These are phyloP conservation scores for Apophysomyces variabilis DNA, from an alignment of 371 early-diverging fungal species.

Conservation along the genomic window DNA sequence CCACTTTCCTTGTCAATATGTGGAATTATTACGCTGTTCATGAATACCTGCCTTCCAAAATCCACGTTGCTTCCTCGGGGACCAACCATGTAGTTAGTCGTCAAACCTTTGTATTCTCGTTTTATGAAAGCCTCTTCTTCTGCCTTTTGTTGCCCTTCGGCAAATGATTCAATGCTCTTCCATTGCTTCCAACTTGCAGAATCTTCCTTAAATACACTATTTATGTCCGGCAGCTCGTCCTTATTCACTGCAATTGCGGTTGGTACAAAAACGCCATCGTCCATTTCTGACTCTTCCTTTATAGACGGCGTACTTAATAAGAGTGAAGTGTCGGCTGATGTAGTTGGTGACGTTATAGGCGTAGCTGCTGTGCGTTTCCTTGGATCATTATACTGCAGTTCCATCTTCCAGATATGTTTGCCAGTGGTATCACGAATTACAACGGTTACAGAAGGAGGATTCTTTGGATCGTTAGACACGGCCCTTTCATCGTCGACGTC, in stretches of 20 bases:
- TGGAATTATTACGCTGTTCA: neutral
- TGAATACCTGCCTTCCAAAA: constrained; percentile 24
- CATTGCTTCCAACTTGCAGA: constrained; percentile 43
- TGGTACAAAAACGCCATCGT: constrained; percentile 5
- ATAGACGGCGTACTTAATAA: constrained; percentile 10
- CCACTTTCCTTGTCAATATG: too few species aligned
- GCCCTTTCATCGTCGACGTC: constrained; percentile 25
- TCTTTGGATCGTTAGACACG: constrained; percentile 14
- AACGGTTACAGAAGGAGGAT: constrained; percentile 51
- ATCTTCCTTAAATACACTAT: constrained; percentile 37
- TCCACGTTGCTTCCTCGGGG: constrained; percentile 30
- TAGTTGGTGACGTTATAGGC: constrained; percentile 15
- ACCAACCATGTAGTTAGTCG: constrained; percentile 14
- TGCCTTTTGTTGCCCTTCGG: constrained; percentile 32
- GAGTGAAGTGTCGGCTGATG: neutral
- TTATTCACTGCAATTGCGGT: constrained; percentile 33
- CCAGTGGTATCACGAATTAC: constrained; percentile 75
- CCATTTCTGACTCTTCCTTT: constrained; percentile 11
- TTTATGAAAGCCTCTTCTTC: constrained; percentile 15
- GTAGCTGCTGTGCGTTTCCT: neutral
- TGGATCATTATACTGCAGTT: constrained; percentile 53
- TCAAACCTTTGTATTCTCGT: neutral
- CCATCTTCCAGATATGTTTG: constrained; percentile 71
- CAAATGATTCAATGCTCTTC: constrained; percentile 33
- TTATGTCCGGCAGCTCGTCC: constrained; percentile 44